phyloP scores from a whole-genome alignment of 768 basidiomycete species.

The Rhodosporidiobolus sp. region DNA sequence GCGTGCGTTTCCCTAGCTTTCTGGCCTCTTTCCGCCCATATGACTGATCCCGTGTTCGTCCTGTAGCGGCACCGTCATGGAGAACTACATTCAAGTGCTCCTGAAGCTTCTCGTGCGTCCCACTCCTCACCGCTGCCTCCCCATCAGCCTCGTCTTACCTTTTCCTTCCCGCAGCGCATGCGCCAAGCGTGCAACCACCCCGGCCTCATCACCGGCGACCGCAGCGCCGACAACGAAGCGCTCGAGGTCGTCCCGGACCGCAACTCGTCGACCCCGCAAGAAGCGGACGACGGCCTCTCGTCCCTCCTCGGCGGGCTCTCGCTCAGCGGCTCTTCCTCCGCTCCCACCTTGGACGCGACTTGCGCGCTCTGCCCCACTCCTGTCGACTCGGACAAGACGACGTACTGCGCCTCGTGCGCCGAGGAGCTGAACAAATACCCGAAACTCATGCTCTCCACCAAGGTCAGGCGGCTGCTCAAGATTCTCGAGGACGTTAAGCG shows the following conservation, averaged over 20 bases:
- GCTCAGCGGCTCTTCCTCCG: conserved; percentile 68
- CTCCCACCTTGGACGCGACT: conserved; percentile 49
- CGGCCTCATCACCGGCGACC: conserved; percentile 31
- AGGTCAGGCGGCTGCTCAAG: conserved; percentile 77
- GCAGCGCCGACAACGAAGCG: conserved; percentile 54
- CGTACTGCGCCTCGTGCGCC: conserved; percentile 62
- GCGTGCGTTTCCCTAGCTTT: conserved; percentile 2
- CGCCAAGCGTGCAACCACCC: conserved; percentile 68
- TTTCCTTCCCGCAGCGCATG: conserved; percentile 73
- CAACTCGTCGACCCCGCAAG: conserved; percentile 52
- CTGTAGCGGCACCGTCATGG: conserved; percentile 50
- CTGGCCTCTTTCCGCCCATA: no score
- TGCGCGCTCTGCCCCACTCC: conserved; percentile 24
- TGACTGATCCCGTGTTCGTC: no score
- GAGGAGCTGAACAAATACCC: conserved; percentile 56
- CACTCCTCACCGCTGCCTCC: no score
- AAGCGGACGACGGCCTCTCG: conserved; percentile 58
- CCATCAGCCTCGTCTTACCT: background rate
- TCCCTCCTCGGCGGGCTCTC: conserved; percentile 63
- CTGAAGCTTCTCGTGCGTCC: conserved; percentile 45
- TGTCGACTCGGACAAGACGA: conserved; percentile 16
- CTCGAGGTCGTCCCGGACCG: conserved; percentile 55
- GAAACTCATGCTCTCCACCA: conserved; percentile 57
- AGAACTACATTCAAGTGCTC: conserved; percentile 50
- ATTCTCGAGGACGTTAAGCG: conserved; percentile 65